phyloP scores from a whole-genome alignment of 495 filamentous ascomycete genomes.

The Podospora pseudopauciseta region DNA sequence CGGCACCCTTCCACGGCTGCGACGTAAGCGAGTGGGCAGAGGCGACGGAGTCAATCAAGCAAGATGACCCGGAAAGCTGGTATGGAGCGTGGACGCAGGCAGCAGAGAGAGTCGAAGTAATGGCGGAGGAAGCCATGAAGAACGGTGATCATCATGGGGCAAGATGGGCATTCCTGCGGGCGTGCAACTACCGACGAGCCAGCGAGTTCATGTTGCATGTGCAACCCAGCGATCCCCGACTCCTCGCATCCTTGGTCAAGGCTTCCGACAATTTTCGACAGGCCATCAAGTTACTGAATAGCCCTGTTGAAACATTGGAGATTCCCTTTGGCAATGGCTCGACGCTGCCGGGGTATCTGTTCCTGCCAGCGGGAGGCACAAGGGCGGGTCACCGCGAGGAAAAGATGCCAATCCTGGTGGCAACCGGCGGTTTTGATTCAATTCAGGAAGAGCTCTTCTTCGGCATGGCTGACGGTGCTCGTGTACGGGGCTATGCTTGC shows the following conservation, averaged over 20 bases:
- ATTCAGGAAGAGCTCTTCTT: slow-evolving; percentile 49
- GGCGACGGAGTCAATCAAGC: slow-evolving; percentile 36
- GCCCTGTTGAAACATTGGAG: slow-evolving; percentile 21
- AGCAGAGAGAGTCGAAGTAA: slow-evolving; percentile 30
- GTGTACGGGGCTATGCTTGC: slow-evolving; percentile 43
- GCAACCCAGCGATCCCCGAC: slow-evolving; percentile 13
- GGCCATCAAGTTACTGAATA: slow-evolving; percentile 25
- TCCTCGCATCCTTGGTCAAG: slow-evolving; percentile 22
- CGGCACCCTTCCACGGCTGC: slow-evolving; percentile 32
- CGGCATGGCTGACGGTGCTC: slow-evolving; percentile 22
- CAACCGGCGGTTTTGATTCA: slow-evolving; percentile 41
- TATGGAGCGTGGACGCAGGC: slow-evolving; percentile 30
- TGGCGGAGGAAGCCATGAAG: slow-evolving; percentile 31
- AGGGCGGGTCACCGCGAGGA: background rate
- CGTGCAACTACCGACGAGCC: slow-evolving; percentile 44
- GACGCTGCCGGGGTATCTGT: slow-evolving; percentile 41
- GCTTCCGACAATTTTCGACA: slow-evolving; percentile 22
- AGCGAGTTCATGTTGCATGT: slow-evolving; percentile 34
- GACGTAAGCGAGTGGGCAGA: slow-evolving; percentile 45
- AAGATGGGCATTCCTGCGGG: slow-evolving; percentile 33
- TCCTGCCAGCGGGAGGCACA: slow-evolving; percentile 30
- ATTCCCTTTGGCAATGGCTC: slow-evolving; percentile 40
- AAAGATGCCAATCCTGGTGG: slow-evolving; percentile 43
- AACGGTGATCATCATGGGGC: slow-evolving; percentile 30
- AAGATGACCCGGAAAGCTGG: slow-evolving; percentile 43